A percentile compares a stretch with the other conserved stretches of the same genome.
These are phyloP conservation scores for Rhodotorula paludigena DNA, from an alignment of 768 basidiomycete species.

Conservation along the genomic window DNA sequence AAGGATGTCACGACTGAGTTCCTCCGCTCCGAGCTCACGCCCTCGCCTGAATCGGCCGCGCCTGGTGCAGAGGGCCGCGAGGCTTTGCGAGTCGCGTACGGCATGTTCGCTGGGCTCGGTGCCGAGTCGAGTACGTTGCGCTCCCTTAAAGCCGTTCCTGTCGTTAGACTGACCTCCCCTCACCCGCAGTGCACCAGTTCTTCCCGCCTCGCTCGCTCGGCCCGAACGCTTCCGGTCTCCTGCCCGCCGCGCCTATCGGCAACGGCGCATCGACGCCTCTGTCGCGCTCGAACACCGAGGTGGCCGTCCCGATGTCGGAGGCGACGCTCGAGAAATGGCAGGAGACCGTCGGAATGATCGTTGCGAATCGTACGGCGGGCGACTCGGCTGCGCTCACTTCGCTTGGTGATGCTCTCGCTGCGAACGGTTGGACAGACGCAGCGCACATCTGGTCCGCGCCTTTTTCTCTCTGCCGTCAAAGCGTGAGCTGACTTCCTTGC, in stretches of 20 bases:
- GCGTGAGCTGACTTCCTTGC: slow-evolving; percentile 8
- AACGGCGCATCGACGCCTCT: slow-evolving; percentile 5
- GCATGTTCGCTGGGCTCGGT: slow-evolving; percentile 78
- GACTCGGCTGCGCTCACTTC: slow-evolving; percentile 70
- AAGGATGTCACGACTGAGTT: slow-evolving; percentile 85
- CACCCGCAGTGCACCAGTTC: slow-evolving; percentile 63
- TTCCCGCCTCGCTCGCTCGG: slow-evolving; percentile 55
- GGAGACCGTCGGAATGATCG: slow-evolving; percentile 76
- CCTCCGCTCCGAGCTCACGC: slow-evolving; percentile 65
- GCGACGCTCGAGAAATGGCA: slow-evolving; percentile 73
- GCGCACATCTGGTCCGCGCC: slow-evolving; percentile 80
- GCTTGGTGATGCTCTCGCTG: slow-evolving; percentile 73
- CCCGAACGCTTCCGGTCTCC: neutral
- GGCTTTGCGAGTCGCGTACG: slow-evolving; percentile 71
- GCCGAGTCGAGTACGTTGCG: slow-evolving; percentile 60
- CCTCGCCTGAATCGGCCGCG: slow-evolving; percentile 18
- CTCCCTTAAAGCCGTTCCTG: neutral
- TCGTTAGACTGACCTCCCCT: slow-evolving; percentile 12
- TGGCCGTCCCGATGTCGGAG: slow-evolving; percentile 51
- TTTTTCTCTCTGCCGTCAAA: neutral
- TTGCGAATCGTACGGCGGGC: slow-evolving; percentile 62
- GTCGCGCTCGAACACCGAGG: slow-evolving; percentile 55
- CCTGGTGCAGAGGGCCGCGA: slow-evolving; percentile 58
- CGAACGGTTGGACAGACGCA: slow-evolving; percentile 70
- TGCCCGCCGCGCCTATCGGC: slow-evolving; percentile 10